A percentile compares a stretch with the other conserved stretches of the same genome.
Evolutionary conservation across 2,329 filamentous ascomycete genomes (phyloP).

Genomic region (Penicillium rolfsii): DNA sequence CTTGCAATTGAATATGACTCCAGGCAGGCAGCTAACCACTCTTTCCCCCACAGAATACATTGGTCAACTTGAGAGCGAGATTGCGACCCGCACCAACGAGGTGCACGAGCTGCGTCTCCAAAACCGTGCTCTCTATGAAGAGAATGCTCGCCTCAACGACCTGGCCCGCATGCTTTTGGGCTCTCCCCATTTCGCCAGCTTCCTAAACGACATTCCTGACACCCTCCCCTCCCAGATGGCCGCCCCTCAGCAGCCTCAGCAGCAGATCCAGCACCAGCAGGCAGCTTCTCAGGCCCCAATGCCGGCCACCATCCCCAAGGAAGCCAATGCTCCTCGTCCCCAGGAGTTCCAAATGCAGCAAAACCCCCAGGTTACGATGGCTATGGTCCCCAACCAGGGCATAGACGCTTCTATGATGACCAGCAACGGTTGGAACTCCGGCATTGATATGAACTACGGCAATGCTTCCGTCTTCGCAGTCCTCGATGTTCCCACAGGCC

Average conservation of each 20-base stretch:
- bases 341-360: constrained; percentile 64
- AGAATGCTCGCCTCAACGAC: constrained; percentile 79
- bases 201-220: constrained; percentile 70
- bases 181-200: constrained; percentile 80
- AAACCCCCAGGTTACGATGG: constrained; percentile 69
- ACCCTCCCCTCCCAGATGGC: constrained; percentile 53
- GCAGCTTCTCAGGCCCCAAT: constrained; percentile 44
- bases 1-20: background rate
- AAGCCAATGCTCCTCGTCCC: constrained; percentile 63
- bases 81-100: constrained; percentile 81
- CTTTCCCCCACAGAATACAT: constrained; percentile 78
- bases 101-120: constrained; percentile 77
- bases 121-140: constrained; percentile 79
- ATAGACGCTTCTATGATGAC: constrained; percentile 73
- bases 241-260: constrained; percentile 46
- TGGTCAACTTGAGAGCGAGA: constrained; percentile 85
- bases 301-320: constrained; percentile 63
- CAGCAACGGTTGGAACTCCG: constrained; percentile 49
- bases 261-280: constrained; percentile 45
- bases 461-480: constrained; percentile 65
- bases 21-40: constrained; percentile 11
- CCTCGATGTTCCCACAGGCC: constrained; percentile 68
- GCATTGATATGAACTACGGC: constrained; percentile 49
- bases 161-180: constrained; percentile 80
- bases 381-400: constrained; percentile 78